Evolutionary conservation across 2,329 filamentous ascomycete genomes (phyloP).

Genomic region (Cladosporium sp.): DNA sequence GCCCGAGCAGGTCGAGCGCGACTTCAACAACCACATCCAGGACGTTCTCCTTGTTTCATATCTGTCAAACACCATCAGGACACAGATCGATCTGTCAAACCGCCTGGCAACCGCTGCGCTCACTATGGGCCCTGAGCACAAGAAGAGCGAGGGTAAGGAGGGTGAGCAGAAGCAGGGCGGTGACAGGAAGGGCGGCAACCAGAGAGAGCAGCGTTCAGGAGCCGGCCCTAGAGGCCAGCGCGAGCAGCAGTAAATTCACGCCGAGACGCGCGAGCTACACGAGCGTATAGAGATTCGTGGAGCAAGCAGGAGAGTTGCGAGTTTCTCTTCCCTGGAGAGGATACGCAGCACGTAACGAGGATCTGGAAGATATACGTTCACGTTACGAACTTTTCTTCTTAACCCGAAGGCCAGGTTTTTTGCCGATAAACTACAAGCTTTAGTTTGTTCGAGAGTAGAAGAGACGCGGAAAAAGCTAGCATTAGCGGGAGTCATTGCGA

Average conservation of each 20-base stretch:
- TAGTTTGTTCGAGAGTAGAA: slow-evolving; percentile 4
- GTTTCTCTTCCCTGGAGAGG: neutral
- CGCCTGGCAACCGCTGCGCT: slow-evolving; percentile 70
- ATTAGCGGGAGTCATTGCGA: slow-evolving; percentile 19
- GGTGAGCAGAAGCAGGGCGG: slow-evolving; percentile 24
- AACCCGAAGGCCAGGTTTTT: neutral
- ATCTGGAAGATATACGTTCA: slow-evolving; percentile 18
- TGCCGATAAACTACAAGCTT: slow-evolving; percentile 13
- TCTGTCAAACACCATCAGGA: slow-evolving; percentile 96
- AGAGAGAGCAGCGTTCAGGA: slow-evolving; percentile 26
- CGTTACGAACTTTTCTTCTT: slow-evolving; percentile 12
- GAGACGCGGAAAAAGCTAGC: slow-evolving; percentile 8
- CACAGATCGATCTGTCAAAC: slow-evolving; percentile 97
- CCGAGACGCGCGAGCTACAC: neutral
- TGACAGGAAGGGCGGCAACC: slow-evolving; percentile 24
- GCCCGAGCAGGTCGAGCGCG: slow-evolving; percentile 82
- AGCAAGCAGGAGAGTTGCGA: slow-evolving; percentile 8
- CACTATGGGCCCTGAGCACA: slow-evolving; percentile 45
- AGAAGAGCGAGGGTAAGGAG: slow-evolving; percentile 22
- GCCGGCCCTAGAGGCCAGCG: slow-evolving; percentile 35
- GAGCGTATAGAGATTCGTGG: neutral
- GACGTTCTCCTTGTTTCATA: slow-evolving; percentile 98
- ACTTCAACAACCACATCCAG: slow-evolving; percentile 99
- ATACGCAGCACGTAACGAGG: slow-evolving; percentile 13
- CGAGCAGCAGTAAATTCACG: slow-evolving; percentile 30